These are phyloP conservation scores for Amanita subjunquillea DNA, from an alignment of 768 basidiomycete species.

Conservation along the genomic window DNA sequence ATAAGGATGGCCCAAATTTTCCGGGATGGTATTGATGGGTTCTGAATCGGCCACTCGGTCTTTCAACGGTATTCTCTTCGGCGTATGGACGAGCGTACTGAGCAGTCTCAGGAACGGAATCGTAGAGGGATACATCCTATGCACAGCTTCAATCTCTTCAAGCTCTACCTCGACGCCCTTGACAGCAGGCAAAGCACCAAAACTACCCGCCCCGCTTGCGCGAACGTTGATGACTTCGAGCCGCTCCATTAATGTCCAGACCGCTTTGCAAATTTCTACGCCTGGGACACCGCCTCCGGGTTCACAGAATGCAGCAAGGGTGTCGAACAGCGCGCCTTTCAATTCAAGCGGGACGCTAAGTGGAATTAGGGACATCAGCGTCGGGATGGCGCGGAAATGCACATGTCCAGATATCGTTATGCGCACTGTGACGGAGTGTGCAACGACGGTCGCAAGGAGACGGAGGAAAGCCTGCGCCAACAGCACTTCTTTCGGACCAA, in stretches of 20 bases:
- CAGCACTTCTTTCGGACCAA: slow-evolving; percentile 62
- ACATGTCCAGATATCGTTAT: slow-evolving; percentile 66
- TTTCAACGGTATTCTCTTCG: slow-evolving; percentile 57
- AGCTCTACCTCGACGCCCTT: slow-evolving; percentile 83
- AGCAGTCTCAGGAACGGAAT: slow-evolving; percentile 82
- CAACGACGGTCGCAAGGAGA: slow-evolving; percentile 66
- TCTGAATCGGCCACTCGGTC: slow-evolving; percentile 50
- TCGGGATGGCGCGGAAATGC: slow-evolving; percentile 74
- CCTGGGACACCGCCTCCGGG: slow-evolving; percentile 67
- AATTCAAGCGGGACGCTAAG: slow-evolving; percentile 81
- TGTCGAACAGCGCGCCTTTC: slow-evolving; percentile 77
- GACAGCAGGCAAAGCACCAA: slow-evolving; percentile 40
- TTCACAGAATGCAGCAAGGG: slow-evolving; percentile 73
- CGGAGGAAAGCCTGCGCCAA: slow-evolving; percentile 76
- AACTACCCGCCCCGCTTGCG: slow-evolving; percentile 23
- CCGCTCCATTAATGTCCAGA: slow-evolving; percentile 81
- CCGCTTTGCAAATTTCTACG: slow-evolving; percentile 70
- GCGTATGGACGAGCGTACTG: slow-evolving; percentile 73
- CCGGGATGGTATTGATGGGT: slow-evolving; percentile 66
- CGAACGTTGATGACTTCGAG: slow-evolving; percentile 77
- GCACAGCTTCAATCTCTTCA: slow-evolving; percentile 75
- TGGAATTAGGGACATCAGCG: slow-evolving; percentile 68
- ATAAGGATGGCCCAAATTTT: slow-evolving; percentile 71
- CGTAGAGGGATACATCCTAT: slow-evolving; percentile 78
- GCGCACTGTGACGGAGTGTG: slow-evolving; percentile 68